Evolutionary conservation across 257 asterid species (phyloP), one percentile per base, ranked within the genome.

Genomic region (Penstemon newberryi): DNA sequence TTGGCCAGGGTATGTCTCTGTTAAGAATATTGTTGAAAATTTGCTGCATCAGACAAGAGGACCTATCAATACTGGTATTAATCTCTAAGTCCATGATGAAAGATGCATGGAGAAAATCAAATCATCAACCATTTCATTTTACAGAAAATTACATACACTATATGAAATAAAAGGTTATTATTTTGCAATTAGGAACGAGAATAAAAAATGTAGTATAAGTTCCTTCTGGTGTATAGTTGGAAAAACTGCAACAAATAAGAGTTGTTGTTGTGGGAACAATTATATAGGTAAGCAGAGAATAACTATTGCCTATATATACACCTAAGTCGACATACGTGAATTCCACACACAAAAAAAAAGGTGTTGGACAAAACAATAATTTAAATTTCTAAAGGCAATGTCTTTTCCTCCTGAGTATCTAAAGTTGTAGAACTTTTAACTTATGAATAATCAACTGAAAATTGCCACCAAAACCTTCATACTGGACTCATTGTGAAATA

Each of bases 1-100:
- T 91, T 63, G 97, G 99, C 99, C 99, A 89, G 50, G 93, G 90
- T 71, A 94, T 89, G 79, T 86, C 91, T 81, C 96, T 80, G 77
- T 94, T 87, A 70, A 94, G 82, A 74, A 94, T 89, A 81, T 94
- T 91, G 87, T 83, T 82, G 78, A 94, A 94, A 69, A 91, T 89
- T 80, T 82, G 85, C 98, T 94, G 93, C 90, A 83, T 70, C 78
- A 67, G 60, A 80, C 42, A 50, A 62, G 71, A 72, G 63, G 49
- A 74, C 53, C 54, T 47, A 69, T 82, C 71, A 77, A 50, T 64
- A 46, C 69, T 57, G 66, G 59, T 50, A 54, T 25, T 64, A 25
- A 74, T 72, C 59, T 33, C 13, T 65, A 41, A 57, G 70, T 73
- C 54, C 61, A 50, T 50, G 56, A 68, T n/a, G 46, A 65, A 50